phyloP scores from a whole-genome alignment of 1,139 yeast species.

The Yamadazyma buinensis region DNA sequence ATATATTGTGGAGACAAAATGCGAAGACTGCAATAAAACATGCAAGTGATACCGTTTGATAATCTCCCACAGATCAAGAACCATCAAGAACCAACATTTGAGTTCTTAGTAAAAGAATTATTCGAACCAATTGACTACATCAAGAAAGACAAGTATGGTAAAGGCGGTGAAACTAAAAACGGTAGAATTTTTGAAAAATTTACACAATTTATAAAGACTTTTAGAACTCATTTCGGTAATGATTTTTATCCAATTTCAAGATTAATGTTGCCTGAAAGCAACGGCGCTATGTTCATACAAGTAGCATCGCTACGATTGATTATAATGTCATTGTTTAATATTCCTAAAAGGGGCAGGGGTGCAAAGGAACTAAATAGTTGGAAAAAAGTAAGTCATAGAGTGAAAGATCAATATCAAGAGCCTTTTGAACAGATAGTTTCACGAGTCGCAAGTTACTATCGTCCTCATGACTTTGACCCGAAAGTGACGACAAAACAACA shows the following conservation, averaged over 20 bases:
- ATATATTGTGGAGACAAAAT: no score
- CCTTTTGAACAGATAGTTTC: constrained; percentile 8
- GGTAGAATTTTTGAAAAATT: constrained; percentile 21
- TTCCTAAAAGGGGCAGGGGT: constrained; percentile 35
- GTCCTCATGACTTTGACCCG: neutral
- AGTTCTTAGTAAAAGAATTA: constrained; percentile 28
- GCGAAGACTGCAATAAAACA: no score
- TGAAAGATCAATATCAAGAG: neutral
- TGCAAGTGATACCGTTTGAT: constrained; percentile 2
- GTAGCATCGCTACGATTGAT: constrained; percentile 47
- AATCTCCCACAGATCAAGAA: constrained; percentile 11
- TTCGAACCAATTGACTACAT: constrained; percentile 33
- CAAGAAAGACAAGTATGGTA: constrained; percentile 24
- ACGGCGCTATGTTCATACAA: constrained; percentile 45
- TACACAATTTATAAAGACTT: constrained; percentile 50
- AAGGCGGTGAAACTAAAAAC: constrained; percentile 14
- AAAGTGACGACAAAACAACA: neutral
- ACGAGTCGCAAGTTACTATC: constrained; percentile 6
- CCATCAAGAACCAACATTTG: constrained; percentile 24
- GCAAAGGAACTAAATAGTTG: constrained; percentile 34
- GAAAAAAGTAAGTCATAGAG: constrained; percentile 20
- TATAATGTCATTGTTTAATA: constrained; percentile 30
- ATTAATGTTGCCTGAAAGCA: constrained; percentile 60
- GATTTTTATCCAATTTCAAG: constrained; percentile 68
- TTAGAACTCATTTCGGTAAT: constrained; percentile 64